Base-by-base conservation (phyloP, 2,329 filamentous ascomycete species). In the Calcarisporium arbuscula region DNA sequence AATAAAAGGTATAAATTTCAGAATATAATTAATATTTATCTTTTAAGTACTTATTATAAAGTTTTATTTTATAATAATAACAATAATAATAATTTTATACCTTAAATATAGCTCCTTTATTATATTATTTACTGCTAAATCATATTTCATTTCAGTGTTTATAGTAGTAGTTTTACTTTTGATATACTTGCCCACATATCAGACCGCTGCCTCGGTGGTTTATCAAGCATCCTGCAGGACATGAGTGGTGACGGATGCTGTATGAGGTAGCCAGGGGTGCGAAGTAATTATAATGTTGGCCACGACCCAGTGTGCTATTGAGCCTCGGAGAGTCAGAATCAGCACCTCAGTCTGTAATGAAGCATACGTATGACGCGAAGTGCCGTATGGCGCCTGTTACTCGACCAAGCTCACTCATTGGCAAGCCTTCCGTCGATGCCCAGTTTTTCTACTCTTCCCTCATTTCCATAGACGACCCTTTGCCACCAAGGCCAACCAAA, bases 371-470 rank as follows among this genome's bases (percentile, higher is more conserved):
- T 45, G 74, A 74, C 40, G 56, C 70, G 18, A 70, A 67, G 36
- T 85, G 81, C 52, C 72, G 70, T 23, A 60, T 77, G 25, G 65
- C 70, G 10, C 68, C 71, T 50, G 49, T 65, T 38, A 48, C 61
- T 50, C 57, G 58, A 19, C 47, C 57, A 18, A 40, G 54, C 17
- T 58, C 58, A 36, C 55, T 62, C 28, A 61, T 69, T 35, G 66
- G 63, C 34, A 67, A 74, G 17, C 82, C 83, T 12, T 70, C 75
- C 0, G 57, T 83, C 35, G 68, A 71, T 20, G 72, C 82, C 16
- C 85, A 87, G 43, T 95, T 87, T 64, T 95, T 95, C 61, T 95
- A 94, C 58, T 74, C 79, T 11, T 92, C 87, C 9, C 67, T 79
- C 10, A 73, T 90, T 32, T 82, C 87, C 19, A 88, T 95, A 52